Percentiles rank a stretch among this genome's conserved stretches.
phyloP scores from a whole-genome alignment of 495 filamentous ascomycete species.

The Penicillium crystallinum region DNA sequence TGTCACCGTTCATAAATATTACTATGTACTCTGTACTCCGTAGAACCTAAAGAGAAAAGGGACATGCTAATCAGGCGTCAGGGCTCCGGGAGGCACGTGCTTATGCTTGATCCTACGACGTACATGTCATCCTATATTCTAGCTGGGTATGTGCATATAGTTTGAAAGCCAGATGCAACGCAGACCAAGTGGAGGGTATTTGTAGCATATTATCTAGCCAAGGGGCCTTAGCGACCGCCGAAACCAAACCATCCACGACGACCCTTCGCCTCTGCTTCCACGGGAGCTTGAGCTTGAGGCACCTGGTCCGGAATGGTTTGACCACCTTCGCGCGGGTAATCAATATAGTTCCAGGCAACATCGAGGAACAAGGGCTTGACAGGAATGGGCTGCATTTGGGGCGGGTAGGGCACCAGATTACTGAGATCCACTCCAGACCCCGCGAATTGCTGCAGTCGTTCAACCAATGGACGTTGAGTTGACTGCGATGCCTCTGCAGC shows the following conservation, averaged over 20 bases:
- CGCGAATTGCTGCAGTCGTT: constrained; percentile 71
- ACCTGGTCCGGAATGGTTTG: constrained; percentile 10
- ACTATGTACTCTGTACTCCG: no score
- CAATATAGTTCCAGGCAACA: constrained; percentile 96
- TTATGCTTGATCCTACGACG: constrained; percentile 1
- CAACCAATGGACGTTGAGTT: constrained; percentile 53
- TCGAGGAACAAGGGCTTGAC: constrained; percentile 97
- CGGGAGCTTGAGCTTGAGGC: constrained; percentile 15
- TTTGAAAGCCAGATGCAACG: neutral
- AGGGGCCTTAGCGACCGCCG: constrained; percentile 52
- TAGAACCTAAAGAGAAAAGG: no score
- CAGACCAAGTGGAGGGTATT: neutral
- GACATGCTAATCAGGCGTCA: no score
- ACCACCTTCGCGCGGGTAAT: constrained; percentile 63
- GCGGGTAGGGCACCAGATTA: constrained; percentile 83
- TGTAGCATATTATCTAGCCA: neutral
- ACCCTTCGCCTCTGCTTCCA: constrained; percentile 52
- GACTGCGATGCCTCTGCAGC: constrained; percentile 26
- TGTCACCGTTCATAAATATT: no score
- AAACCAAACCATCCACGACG: constrained; percentile 89
- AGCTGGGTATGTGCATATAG: neutral
- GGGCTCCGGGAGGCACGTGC: constrained; percentile 11
- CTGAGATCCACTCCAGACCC: constrained; percentile 59
- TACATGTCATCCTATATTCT: neutral
- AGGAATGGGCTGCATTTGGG: constrained; percentile 72